A percentile compares a stretch with the other conserved stretches of the same genome.
phyloP scores from a whole-genome alignment of 164 flowering plant genomes.

The Annona cherimola region DNA sequence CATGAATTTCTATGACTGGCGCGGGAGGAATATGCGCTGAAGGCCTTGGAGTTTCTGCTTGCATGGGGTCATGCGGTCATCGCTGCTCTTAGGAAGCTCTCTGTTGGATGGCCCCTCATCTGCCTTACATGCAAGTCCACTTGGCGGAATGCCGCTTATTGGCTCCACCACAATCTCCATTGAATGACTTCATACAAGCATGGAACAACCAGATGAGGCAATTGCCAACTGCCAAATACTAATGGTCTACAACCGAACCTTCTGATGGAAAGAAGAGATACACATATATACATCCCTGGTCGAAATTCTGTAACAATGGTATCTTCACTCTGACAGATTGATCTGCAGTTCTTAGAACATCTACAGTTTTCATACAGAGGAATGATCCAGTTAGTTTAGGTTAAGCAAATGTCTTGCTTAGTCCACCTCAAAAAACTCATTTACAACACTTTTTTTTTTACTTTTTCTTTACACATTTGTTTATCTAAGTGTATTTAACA shows the following conservation, averaged over 20 bases:
- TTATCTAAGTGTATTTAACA: no score
- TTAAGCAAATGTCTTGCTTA: no score
- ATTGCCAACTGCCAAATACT: slow-evolving; percentile 18
- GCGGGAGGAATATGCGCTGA: slow-evolving; percentile 16
- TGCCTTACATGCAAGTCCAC: not conserved
- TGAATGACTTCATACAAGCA: slow-evolving; percentile 21
- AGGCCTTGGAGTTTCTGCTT: slow-evolving; percentile 2
- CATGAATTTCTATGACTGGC: slow-evolving; percentile 20
- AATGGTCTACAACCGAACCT: slow-evolving; percentile 6
- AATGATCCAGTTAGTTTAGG: no score
- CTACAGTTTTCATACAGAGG: slow-evolving; percentile 19
- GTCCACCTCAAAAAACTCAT: no score
- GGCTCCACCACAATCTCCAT: not conserved
- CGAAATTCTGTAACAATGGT: slow-evolving; percentile 26
- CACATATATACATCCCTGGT: slow-evolving; percentile 22
- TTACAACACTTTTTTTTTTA: no score
- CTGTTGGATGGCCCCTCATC: not conserved
- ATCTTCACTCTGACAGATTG: slow-evolving; percentile 26
- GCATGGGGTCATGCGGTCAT: not conserved
- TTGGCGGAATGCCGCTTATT: not conserved
- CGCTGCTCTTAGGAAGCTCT: not conserved
- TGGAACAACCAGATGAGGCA: slow-evolving; percentile 42
- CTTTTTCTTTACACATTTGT: no score
- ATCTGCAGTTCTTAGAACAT: slow-evolving; percentile 38
- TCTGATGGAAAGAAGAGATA: slow-evolving; percentile 13